A percentile compares a stretch with the other conserved stretches of the same genome.
Evolutionary conservation across 2,329 filamentous ascomycete species (phyloP).

Genomic region (Ambrosiella xylebori): DNA sequence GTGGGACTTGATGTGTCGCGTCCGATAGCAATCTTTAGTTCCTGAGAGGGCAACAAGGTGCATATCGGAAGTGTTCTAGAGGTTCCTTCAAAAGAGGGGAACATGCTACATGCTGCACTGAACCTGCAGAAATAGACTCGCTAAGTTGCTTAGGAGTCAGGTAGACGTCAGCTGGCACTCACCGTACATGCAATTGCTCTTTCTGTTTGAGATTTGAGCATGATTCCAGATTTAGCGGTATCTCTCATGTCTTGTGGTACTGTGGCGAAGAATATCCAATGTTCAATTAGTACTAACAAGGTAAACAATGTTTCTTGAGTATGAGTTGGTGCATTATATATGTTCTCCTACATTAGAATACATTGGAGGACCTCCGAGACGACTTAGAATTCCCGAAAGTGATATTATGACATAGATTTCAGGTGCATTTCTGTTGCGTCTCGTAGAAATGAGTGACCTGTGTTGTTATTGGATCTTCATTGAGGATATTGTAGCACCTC

Average conservation of each 20-base stretch:
- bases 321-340: neutral
- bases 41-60: too few relatives aligned
- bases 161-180: neutral
- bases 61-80: too few relatives aligned
- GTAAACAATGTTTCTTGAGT: neutral
- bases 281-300: neutral
- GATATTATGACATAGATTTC: too few relatives aligned
- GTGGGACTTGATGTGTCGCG: too few relatives aligned
- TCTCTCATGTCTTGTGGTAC: neutral
- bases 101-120: neutral
- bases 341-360: neutral
- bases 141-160: neutral
- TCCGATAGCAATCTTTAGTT: too few relatives aligned
- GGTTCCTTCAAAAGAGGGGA: too few relatives aligned
- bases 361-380: too few relatives aligned
- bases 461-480: too few relatives aligned
- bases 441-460: too few relatives aligned
- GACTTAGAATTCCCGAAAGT: too few relatives aligned
- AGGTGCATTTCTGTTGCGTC: too few relatives aligned
- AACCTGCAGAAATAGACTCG: neutral
- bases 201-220: neutral
- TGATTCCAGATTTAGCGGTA: neutral
- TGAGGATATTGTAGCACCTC: too few relatives aligned
- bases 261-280: neutral
- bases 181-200: neutral